phyloP scores from a whole-genome alignment of 2,329 filamentous ascomycete genomes.

The Colletotrichum falcatum region DNA sequence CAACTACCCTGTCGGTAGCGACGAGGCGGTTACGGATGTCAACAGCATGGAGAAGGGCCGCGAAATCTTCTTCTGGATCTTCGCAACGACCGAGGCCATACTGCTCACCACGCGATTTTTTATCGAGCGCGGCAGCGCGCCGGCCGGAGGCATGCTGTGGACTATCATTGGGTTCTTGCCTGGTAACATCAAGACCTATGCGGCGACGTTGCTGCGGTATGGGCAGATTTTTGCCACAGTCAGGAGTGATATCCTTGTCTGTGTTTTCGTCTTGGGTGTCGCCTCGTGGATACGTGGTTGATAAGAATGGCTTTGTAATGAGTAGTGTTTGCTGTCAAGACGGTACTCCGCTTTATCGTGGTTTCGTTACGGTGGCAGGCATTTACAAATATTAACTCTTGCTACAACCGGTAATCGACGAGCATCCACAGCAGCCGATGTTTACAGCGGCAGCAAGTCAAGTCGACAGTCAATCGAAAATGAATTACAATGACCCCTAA shows the following conservation, averaged over 20 bases:
- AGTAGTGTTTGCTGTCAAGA: background rate
- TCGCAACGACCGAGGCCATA: slow-evolving; percentile 80
- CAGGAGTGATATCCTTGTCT: slow-evolving; percentile 78
- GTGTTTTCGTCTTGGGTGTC: slow-evolving; percentile 79
- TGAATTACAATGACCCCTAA: background rate
- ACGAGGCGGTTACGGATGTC: slow-evolving; percentile 45
- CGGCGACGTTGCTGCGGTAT: slow-evolving; percentile 73
- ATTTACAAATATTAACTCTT: background rate
- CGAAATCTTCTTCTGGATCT: slow-evolving; percentile 80
- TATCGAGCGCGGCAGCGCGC: slow-evolving; percentile 70
- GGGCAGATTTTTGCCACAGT: slow-evolving; percentile 79
- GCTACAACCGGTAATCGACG: background rate
- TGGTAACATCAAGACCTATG: slow-evolving; percentile 70
- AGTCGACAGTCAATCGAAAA: background rate
- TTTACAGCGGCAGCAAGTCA: background rate
- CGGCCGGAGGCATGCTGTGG: slow-evolving; percentile 72
- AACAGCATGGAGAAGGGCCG: slow-evolving; percentile 51
- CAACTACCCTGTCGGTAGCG: slow-evolving; percentile 45
- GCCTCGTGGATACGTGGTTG: slow-evolving; percentile 58
- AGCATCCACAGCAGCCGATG: background rate
- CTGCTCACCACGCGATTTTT: slow-evolving; percentile 79
- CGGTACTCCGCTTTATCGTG: background rate
- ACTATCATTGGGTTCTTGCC: slow-evolving; percentile 75
- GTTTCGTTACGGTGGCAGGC: background rate
- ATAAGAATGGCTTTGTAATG: background rate